These are phyloP conservation scores for Astragalus membranaceus DNA, from an alignment of 306 rosid genomes.

Conservation along the genomic window DNA sequence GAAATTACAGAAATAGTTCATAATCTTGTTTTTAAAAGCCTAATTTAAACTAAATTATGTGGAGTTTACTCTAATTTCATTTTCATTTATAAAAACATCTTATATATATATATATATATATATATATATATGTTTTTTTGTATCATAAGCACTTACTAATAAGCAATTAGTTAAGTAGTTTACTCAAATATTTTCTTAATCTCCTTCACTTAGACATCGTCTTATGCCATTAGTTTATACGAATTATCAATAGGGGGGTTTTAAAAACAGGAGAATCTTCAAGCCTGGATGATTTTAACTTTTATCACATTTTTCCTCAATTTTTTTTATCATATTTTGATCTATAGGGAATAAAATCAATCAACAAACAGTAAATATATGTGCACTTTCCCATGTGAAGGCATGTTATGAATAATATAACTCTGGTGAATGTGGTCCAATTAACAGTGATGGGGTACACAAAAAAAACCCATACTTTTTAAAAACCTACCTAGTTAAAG, in stretches of 20 bases:
- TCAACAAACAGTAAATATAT: neutral
- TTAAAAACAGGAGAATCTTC: neutral
- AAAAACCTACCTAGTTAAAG: too few species aligned
- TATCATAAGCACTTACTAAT: too few species aligned
- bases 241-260: neutral
- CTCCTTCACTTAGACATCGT: neutral
- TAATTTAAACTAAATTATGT: too few species aligned
- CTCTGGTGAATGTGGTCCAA: neutral
- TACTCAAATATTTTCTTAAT: neutral
- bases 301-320: too few species aligned
- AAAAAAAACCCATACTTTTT: too few species aligned
- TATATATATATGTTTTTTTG: too few species aligned
- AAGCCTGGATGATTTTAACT: neutral
- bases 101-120: too few species aligned
- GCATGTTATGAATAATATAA: slow-evolving; percentile 3
- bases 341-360: neutral
- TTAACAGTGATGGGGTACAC: neutral
- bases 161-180: too few species aligned
- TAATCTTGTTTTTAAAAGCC: too few species aligned
- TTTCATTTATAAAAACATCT: too few species aligned
- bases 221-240: neutral
- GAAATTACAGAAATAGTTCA: too few species aligned
- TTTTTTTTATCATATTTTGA: neutral
- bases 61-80: too few species aligned
- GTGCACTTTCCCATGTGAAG: neutral